These are phyloP conservation scores for Neofusicoccum cordaticola DNA, from an alignment of 2,329 filamentous ascomycete genomes.

Conservation along the genomic window DNA sequence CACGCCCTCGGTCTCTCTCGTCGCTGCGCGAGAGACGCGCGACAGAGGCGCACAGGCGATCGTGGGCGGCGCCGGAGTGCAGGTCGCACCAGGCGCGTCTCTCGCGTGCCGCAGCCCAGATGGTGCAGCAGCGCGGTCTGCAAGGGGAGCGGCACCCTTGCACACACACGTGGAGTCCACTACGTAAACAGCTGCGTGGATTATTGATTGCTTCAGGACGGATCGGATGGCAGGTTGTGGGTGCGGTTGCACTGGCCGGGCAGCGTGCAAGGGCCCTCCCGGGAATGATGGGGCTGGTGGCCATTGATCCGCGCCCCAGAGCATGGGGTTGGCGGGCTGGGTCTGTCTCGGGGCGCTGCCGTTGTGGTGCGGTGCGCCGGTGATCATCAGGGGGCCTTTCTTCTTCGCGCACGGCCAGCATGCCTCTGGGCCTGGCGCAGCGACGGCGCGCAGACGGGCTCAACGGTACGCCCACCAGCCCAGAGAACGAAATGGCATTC, in stretches of 20 bases:
- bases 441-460: no score
- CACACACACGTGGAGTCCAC: background rate
- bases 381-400: background rate
- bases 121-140: background rate
- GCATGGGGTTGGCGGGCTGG: background rate
- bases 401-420: background rate
- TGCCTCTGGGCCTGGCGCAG: no score
- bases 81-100: background rate
- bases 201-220: background rate
- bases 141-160: background rate
- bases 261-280: background rate
- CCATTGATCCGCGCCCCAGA: background rate
- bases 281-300: background rate
- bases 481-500: no score
- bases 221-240: background rate
- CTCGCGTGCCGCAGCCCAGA: background rate
- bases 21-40: background rate
- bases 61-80: background rate
- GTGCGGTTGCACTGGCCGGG: background rate
- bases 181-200: slow-evolving; percentile 9
- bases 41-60: background rate
- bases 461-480: no score
- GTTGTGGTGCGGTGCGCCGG: slow-evolving; percentile 1
- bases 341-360: background rate
- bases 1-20: background rate